Conservation (phyloP, 805 yeast species). For the Wickerhamomyces ciferrii region DNA sequence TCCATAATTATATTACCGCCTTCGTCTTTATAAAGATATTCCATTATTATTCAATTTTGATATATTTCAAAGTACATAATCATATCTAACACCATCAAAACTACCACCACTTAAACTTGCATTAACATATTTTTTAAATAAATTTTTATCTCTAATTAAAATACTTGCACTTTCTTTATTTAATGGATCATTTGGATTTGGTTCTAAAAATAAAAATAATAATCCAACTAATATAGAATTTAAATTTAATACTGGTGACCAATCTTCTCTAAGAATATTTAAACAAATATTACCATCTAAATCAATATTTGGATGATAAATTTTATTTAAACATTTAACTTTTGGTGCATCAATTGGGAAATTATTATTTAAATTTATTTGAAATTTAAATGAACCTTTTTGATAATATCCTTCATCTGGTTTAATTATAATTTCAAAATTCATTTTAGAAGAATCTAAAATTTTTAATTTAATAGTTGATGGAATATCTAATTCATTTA, state of each 20-base stretch:
- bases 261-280: conserved; percentile 88
- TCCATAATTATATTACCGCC: too few species aligned
- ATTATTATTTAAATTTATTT: conserved; percentile 58
- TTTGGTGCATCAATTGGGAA: conserved; percentile 94
- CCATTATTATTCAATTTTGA: too few species aligned
- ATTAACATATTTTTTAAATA: conserved; percentile 53
- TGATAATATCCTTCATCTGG: conserved; percentile 74
- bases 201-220: conserved; percentile 80
- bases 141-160: conserved; percentile 36
- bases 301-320: conserved; percentile 94
- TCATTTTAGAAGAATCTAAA: conserved; percentile 50
- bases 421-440: conserved; percentile 47
- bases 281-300: conserved; percentile 86
- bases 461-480: conserved; percentile 45
- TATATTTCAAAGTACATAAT: conserved; percentile 38
- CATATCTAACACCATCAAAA: conserved; percentile 55
- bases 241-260: conserved; percentile 89
- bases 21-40: too few species aligned
- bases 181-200: conserved; percentile 88
- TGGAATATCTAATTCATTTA: conserved; percentile 66
- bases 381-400: conserved; percentile 66
- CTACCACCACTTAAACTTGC: conserved; percentile 69
- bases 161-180: conserved; percentile 83
- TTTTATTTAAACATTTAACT: conserved; percentile 62
- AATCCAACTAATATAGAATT: conserved; percentile 81